Evolutionary conservation across 1,139 yeast species (phyloP), one percentile per base, ranked within the genome.

Genomic region (Debaryomyces sp.): DNA sequence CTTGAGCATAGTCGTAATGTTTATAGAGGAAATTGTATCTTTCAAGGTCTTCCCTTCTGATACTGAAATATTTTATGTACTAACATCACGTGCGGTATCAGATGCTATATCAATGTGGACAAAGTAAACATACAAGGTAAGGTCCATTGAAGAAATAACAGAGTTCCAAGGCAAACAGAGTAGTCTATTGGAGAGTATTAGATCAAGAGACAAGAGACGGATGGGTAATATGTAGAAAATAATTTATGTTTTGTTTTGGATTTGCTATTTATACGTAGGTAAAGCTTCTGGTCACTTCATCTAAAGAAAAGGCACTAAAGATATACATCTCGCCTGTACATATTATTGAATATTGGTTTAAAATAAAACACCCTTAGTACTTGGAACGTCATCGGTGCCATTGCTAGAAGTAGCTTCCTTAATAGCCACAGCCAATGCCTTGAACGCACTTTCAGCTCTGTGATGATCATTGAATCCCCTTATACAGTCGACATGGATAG

Each of bases 401-500:
- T 90, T 90, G 57, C 81, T 77, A 7, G 94, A 79, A 47, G 82
- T 85, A 32, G 99, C 95, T 63, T 91, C 97, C 59, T 82, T 86
- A 47, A 94, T 77, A 6, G 99, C 99, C 23, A 94, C 77, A 0
- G 99, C 99, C 59, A 91, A 73, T 1, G 98, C 97, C 71, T 94
- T 94, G 74, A 94, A 94, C 0, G 99, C 98, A 64, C 91, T 82
- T 69, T 94, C 99, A 37, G 97, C 89, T 55, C 97, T 78, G 70
- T 94, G 99, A 67, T 94, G 99, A 67, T 94, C 99, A 68, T 94
- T 94, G 67, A 81, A 82, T 0, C 99, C 99, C 56, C 97, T 78
- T 52, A 94, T 66, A 66, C 97, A 89, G 68, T 95, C 99, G 29
- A 94, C 97, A 62, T 94, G 99, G 63, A 94, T 64, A 1, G 99